These are phyloP conservation scores for Dillenia turbinata DNA, from an alignment of 164 flowering plant species.

Conservation along the genomic window DNA sequence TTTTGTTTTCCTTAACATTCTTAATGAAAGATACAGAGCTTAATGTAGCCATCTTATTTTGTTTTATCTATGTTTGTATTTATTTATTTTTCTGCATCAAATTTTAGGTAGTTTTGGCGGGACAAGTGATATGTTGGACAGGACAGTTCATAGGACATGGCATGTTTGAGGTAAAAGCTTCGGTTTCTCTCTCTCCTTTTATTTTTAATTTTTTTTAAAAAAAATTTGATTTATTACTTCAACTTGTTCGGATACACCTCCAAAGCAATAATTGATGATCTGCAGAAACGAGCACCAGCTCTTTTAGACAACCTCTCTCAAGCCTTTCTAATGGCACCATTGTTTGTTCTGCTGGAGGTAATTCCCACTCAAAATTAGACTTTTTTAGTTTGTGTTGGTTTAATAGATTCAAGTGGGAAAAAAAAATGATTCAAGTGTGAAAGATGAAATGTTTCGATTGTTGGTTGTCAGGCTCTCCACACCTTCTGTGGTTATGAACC, in stretches of 20 bases:
- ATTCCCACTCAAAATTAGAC: neutral
- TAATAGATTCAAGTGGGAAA: neutral
- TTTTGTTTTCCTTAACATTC: too few relatives aligned
- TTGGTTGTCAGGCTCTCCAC: slow-evolving; percentile 54
- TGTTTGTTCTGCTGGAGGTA: slow-evolving; percentile 66
- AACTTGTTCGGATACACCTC: neutral
- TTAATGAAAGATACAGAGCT: too few relatives aligned
- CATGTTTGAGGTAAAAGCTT: slow-evolving; percentile 47
- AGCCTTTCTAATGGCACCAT: slow-evolving; percentile 69
- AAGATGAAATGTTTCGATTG: neutral
- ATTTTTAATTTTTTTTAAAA: neutral
- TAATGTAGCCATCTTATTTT: too few relatives aligned
- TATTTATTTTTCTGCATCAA: too few relatives aligned
- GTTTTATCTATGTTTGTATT: too few relatives aligned
- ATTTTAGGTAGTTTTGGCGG: slow-evolving; percentile 43
- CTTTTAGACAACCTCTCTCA: slow-evolving; percentile 58
- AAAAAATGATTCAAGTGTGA: neutral
- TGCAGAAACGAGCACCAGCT: slow-evolving; percentile 64
- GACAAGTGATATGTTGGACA: slow-evolving; percentile 59
- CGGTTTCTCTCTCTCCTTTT: neutral
- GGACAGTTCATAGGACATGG: slow-evolving; percentile 69
- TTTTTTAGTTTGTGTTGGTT: neutral
- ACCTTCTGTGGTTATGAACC: slow-evolving; percentile 72
- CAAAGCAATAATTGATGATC: neutral
- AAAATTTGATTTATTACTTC: neutral